Conservation (phyloP, 2,329 filamentous ascomycete genomes). For the Chaetomium strumarium region DNA sequence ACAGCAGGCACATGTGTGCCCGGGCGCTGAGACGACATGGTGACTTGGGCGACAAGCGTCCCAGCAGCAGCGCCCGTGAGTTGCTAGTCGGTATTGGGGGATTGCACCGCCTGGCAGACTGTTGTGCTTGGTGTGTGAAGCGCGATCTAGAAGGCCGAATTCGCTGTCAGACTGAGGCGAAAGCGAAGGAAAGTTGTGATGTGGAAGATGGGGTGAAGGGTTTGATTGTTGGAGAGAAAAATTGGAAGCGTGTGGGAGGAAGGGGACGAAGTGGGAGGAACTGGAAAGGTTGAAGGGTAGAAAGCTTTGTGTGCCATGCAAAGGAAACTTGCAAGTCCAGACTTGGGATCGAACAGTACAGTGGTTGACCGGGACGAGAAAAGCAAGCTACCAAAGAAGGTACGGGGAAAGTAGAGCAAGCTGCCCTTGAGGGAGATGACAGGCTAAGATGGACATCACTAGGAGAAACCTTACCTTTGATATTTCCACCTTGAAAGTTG, state of each 20-base stretch:
- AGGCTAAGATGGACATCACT: neutral
- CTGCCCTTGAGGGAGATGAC: neutral
- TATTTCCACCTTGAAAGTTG: slow-evolving; percentile 1
- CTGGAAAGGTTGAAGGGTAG: neutral
- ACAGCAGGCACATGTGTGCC: slow-evolving; percentile 27
- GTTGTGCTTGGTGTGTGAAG: slow-evolving; percentile 4
- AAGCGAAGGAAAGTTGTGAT: neutral
- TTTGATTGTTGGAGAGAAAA: neutral
- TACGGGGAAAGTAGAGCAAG: neutral
- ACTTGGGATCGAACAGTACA: neutral
- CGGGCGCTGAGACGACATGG: slow-evolving; percentile 24
- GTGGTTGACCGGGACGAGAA: neutral
- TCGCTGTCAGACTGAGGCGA: neutral
- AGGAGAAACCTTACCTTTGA: slow-evolving; percentile 3
- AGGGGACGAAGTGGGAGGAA: neutral
- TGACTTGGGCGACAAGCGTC: slow-evolving; percentile 11
- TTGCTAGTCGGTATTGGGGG: neutral
- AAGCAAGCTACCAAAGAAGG: neutral
- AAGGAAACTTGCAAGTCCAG: neutral
- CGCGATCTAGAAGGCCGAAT: neutral
- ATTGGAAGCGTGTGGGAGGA: neutral
- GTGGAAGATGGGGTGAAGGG: neutral
- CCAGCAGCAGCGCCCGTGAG: slow-evolving; percentile 6
- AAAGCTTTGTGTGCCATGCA: neutral
- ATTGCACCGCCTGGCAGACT: neutral